Base-by-base conservation (phyloP, 108 stramenopile genomes). In the Asterionellopsis glacialis region DNA sequence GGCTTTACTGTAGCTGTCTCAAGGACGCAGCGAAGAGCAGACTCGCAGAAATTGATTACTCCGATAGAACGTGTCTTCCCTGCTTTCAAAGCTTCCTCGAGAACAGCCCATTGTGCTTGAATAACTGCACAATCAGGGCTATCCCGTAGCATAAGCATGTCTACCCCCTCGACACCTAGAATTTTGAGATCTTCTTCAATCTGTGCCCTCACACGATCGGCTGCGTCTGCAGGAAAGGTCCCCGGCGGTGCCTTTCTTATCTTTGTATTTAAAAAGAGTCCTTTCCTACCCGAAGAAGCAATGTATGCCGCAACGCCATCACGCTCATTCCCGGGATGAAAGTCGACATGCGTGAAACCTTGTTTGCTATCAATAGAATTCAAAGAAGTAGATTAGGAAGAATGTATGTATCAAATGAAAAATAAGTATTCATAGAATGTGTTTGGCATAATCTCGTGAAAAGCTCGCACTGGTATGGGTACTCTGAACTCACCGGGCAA, bases 91-190 rank as follows among this genome's bases (percentile, higher is more conserved):
- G 80, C 76, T 22, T 81, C 71, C 45, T 81, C 80, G 26, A 81
- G 23, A 0, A 81, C 76, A 33, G n/a, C 27, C 80, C 80, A 81
- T 54, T 81, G 80, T 9, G 73, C 64, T 51, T 67, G 75, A 33
- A 81, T 74, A 5, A 77, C 73, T 21, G 70, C 67, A 21, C 59
- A 61, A 41, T 77, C 75, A 7, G 80, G 73, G 54, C 66, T 66
- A 38, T 81, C 80, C 11, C 80, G 63, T n/a, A 81, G 42, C 76
- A 81, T 77, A 9, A 77, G 55, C 80, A 81, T 81, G 44, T 81
- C 80, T 0, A 81, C 72, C 41, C 62, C 42, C 1, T 61, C 42
- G 14, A 74, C 64, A 51, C 64, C 59, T 9, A 81, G 56, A 18
- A 61, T 58, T 15, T 48, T 44, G 15, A 77, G 55, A 72, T 81